Conservation (phyloP, 2,329 filamentous ascomycete genomes). For the Aspergillus unguis region DNA sequence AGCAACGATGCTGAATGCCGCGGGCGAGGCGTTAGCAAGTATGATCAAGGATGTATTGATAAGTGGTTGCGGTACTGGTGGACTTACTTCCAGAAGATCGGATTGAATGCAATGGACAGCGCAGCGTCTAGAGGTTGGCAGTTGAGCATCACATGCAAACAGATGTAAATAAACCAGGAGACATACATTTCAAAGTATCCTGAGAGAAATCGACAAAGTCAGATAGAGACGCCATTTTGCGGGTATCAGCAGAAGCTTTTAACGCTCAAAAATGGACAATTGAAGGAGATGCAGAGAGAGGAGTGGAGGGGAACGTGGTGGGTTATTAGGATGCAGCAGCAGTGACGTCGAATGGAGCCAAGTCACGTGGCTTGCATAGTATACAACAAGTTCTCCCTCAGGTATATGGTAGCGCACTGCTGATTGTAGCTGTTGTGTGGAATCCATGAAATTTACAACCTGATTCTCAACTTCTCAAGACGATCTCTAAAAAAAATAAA, state of each 20-base stretch:
- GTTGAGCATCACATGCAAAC: slow-evolving; percentile 28
- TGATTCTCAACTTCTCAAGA: too few species aligned
- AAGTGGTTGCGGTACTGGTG: background rate
- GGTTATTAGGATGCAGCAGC: too few species aligned
- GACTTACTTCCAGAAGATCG: slow-evolving; percentile 98
- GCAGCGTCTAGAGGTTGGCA: slow-evolving; percentile 63
- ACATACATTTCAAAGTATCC: slow-evolving; percentile 63
- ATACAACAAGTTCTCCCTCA: too few species aligned
- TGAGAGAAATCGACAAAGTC: slow-evolving; percentile 62
- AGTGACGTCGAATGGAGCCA: background rate
- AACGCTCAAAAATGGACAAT: slow-evolving; percentile 5
- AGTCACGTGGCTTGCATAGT: background rate
- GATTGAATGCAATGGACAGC: slow-evolving; percentile 85
- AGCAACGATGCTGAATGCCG: slow-evolving; percentile 65
- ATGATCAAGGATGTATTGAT: background rate
- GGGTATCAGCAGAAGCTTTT: background rate
- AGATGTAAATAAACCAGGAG: slow-evolving; percentile 5
- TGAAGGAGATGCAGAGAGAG: slow-evolving; percentile 10
- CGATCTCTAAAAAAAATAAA: too few species aligned
- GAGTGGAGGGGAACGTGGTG: background rate
- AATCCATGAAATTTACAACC: too few species aligned
- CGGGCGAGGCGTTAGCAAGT: slow-evolving; percentile 14
- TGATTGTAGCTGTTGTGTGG: too few species aligned
- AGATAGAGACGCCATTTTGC: slow-evolving; percentile 33
- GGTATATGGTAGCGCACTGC: too few species aligned